phyloP scores from a whole-genome alignment of 352 stramenopile species.

The Pythium brassicae region DNA sequence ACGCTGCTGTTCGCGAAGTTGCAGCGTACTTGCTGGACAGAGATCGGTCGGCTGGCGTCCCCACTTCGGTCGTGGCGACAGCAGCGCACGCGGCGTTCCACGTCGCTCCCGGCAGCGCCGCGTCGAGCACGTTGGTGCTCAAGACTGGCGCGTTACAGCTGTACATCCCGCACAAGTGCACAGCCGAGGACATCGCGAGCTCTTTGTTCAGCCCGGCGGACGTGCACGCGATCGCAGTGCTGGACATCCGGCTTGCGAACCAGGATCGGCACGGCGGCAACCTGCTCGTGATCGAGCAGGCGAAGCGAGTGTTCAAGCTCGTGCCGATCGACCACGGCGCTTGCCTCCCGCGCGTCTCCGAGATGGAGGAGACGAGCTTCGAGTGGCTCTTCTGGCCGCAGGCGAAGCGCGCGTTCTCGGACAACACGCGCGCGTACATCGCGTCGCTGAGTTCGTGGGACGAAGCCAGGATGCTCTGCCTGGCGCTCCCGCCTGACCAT shows the following conservation, averaged over 20 bases:
- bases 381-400: conserved; percentile 72
- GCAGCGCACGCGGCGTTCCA: conserved; percentile 38
- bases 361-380: conserved; percentile 58
- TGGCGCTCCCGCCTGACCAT: conserved; percentile 14
- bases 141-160: conserved; percentile 56
- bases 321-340: conserved; percentile 78
- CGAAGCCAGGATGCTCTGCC: conserved; percentile 30
- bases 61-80: conserved; percentile 33
- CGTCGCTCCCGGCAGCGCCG: conserved; percentile 2
- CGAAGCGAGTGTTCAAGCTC: conserved; percentile 28
- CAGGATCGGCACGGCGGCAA: conserved; percentile 81
- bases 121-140: neutral
- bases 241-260: conserved; percentile 80
- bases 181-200: conserved; percentile 52
- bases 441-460: conserved; percentile 24
- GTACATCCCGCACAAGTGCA: conserved; percentile 61
- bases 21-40: conserved; percentile 51
- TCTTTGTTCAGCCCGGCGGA: conserved; percentile 38
- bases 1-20: conserved; percentile 51
- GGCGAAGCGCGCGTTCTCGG: conserved; percentile 40
- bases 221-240: conserved; percentile 64
- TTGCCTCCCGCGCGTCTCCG: conserved; percentile 44
- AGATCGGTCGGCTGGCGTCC: conserved; percentile 38
- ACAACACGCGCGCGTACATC: conserved; percentile 28
- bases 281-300: conserved; percentile 40